Base-by-base conservation (phyloP, 768 basidiomycete genomes). In the Lyophyllum atratum region DNA sequence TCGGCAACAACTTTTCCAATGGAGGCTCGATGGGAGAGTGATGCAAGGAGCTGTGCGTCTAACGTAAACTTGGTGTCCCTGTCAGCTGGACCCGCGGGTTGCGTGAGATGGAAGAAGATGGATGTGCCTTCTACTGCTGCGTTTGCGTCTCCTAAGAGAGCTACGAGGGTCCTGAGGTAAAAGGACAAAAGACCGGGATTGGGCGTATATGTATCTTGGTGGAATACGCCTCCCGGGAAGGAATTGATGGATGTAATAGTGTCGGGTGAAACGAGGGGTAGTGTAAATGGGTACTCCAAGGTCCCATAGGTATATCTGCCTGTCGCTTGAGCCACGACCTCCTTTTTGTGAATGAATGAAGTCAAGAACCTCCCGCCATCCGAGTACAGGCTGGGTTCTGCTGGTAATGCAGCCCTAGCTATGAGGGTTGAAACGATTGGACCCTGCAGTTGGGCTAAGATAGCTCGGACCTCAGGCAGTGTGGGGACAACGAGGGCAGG, bases 1-100 rank as follows among this genome's bases (percentile, higher is more conserved):
- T 60, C 55, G 7, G 59, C 59, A 10, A 60, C 46, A 10, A 60
- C 25, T 44, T 60, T 60, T n/a, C 59, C 59, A 28, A 60, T 56
- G 33, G 39, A 50, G 17, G 59, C 50, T 4, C 60, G 52, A 15
- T 61, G 60, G 15, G 60, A 61, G 24, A 61, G 43, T 21, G 55
- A 46, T 2, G 48, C 43, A 7, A 61, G 46, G 11, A 61, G 42
- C 17, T 47, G 51, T 4, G 57, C 58, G 24, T 59, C 61, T 5
- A 59, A 39, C 34, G 37, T 56, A 31, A 51, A 52, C 26, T 39
- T 54, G 9, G 58, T 54, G 17, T 53, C 52, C 19, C 5, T 39
- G n/a, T 48, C 55, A 24, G 45, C 44, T 2, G 22, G 12, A 12
- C 19, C 26, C 3, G 47, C 34, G 31, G 52, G 39, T 31, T 48